Base-by-base conservation (phyloP, 495 filamentous ascomycete species). In the Coniosporium apollinis region DNA sequence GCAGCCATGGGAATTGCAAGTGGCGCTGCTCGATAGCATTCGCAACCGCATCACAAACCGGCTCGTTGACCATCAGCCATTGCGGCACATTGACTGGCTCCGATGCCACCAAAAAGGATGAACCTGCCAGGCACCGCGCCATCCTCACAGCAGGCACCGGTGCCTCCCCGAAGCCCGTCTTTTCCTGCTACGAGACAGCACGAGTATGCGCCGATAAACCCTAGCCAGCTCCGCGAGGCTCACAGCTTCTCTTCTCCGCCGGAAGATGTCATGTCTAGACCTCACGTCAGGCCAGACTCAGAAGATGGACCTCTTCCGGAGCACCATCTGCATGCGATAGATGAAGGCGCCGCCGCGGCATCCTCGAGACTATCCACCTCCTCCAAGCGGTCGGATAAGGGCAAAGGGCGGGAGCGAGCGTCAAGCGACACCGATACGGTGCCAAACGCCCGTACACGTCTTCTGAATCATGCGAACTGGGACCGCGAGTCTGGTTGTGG, bases 401-500 rank as follows among this genome's bases (percentile, higher is more conserved):
- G 29, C 35, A 14, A 33, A 34, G 5, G 10, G 4, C 11, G 39
- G 36, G 15, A 33, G 19, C 30, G 37, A n/a, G n/a, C n/a, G n/a
- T n/a, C 42, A 7, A 9, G 46, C 9, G 49, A 46, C 14, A 15
- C 36, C 2, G 37, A 41, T 13, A 9, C 36, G 13, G 40, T 44
- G 28, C 36, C 39, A 1, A 34, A 34, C 25, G 34, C 34, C n/a
- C 44, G 34, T 18, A 37, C 53, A 8, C 29, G 42, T 19, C 38
- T 60, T 25, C 42, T 56, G 14, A 30, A 22, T 19, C 39, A 50
- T 17, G 34, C 43, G 25, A 21, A 50, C 22, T 54, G 50, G 44
- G 52, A 57, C 30, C 34, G 44, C 16, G 39, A 31, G 32, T 59
- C 47, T 50, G 59, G 37, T 43, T 52, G 51, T 25, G 55, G 54